Percentiles rank a stretch among this genome's conserved stretches.
Conservation (phyloP, 139 green algal genomes). For the Spirogloea muscicola region DNA sequence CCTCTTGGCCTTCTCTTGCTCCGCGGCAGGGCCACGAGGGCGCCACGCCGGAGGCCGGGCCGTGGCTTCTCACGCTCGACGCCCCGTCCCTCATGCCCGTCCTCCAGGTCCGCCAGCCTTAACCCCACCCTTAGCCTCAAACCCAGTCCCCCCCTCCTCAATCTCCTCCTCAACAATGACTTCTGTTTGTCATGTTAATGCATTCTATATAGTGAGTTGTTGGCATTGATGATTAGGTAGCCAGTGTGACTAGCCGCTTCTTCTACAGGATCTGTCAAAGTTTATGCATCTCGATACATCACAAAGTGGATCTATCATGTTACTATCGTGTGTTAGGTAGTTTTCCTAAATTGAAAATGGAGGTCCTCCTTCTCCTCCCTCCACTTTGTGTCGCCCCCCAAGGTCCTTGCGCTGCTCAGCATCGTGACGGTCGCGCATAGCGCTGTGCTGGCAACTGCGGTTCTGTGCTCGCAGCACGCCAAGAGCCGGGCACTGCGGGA, state of each 20-base stretch:
- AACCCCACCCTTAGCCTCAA: background rate
- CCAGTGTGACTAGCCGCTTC: too few relatives aligned
- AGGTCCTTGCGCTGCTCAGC: background rate
- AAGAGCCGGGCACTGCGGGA: conserved; percentile 83
- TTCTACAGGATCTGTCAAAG: too few relatives aligned
- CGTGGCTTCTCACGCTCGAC: conserved; percentile 94
- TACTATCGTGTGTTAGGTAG: too few relatives aligned
- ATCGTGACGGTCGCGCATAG: background rate
- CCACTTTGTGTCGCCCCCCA: background rate
- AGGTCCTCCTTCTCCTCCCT: too few relatives aligned
- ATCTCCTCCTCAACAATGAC: too few relatives aligned
- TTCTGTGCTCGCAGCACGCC: conserved; percentile 56
- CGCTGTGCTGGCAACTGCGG: background rate
- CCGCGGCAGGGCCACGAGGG: conserved; percentile 30
- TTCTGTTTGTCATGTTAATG: too few relatives aligned
- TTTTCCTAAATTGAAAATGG: too few relatives aligned
- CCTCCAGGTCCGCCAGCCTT: conserved; percentile 50
- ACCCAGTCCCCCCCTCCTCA: background rate
- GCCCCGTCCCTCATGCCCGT: conserved; percentile 84
- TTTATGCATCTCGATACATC: too few relatives aligned
- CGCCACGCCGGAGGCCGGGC: conserved; percentile 57
- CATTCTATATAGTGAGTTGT: too few relatives aligned
- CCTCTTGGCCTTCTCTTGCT: background rate
- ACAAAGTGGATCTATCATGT: too few relatives aligned
- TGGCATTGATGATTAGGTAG: too few relatives aligned